Conservation (phyloP, 805 yeast genomes). For the Diddensiella transvaalensis region DNA sequence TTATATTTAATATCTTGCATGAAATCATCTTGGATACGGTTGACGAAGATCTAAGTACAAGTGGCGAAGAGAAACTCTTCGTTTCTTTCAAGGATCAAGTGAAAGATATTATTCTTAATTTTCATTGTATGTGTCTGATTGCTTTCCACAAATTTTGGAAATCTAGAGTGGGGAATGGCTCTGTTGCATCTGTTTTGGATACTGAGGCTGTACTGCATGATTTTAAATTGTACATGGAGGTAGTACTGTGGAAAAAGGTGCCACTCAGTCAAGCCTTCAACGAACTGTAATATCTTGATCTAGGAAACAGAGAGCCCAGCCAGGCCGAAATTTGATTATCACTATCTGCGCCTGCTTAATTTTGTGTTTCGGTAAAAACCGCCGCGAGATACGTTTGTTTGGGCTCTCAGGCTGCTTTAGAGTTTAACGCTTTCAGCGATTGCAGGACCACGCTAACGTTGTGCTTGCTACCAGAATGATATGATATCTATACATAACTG, state of each 20-base stretch:
- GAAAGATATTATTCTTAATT: neutral
- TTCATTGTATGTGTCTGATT: conserved; percentile 11
- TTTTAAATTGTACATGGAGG: conserved; percentile 1
- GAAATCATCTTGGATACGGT: neutral
- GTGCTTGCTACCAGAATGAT: too few relatives aligned
- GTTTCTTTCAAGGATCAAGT: neutral
- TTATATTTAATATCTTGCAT: neutral
- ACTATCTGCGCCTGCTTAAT: too few relatives aligned
- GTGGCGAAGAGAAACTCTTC: neutral
- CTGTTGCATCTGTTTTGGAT: conserved; percentile 28
- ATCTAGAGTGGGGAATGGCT: conserved; percentile 16
- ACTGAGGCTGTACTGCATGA: conserved; percentile 22
- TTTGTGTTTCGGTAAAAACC: too few relatives aligned
- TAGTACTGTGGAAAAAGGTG: neutral
- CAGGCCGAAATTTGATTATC: too few relatives aligned
- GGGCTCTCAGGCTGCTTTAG: too few relatives aligned
- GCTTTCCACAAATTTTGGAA: conserved; percentile 30
- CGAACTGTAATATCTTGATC: too few relatives aligned
- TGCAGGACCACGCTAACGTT: too few relatives aligned
- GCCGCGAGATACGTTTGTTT: too few relatives aligned
- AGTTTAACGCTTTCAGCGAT: too few relatives aligned
- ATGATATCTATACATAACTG: too few relatives aligned
- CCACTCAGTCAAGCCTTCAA: too few relatives aligned
- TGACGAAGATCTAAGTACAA: neutral
- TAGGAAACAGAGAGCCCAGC: too few relatives aligned